phyloP scores from a whole-genome alignment of 352 stramenopile genomes.

The Phytophthora palmivora region DNA sequence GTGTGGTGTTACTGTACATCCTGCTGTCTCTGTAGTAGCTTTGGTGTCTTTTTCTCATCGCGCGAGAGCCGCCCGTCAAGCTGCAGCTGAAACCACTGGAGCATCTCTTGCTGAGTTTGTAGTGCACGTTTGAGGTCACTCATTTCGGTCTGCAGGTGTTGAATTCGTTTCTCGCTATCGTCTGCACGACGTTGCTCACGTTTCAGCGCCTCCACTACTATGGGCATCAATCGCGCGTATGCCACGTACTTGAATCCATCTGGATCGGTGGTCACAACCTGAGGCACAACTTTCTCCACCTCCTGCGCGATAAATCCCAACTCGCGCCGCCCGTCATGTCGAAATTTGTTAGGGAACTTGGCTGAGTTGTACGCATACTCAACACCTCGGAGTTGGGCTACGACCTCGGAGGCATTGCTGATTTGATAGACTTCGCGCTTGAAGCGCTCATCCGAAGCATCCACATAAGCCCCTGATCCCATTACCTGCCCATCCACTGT shows the following conservation, averaged over 20 bases:
- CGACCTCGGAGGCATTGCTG: conserved; percentile 48
- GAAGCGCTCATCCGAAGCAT: conserved; percentile 91
- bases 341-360: conserved; percentile 58
- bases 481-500: conserved; percentile 91
- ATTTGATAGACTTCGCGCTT: conserved; percentile 75
- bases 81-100: conserved; percentile 15
- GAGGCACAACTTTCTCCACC: conserved; percentile 77
- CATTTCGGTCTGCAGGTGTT: conserved; percentile 27
- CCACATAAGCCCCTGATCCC: conserved; percentile 90
- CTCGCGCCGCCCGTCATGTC: conserved; percentile 43
- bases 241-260: conserved; percentile 90
- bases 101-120: conserved; percentile 23
- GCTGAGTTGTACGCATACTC: conserved; percentile 60
- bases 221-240: conserved; percentile 80
- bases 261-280: conserved; percentile 75
- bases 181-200: conserved; percentile 32
- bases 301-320: conserved; percentile 92
- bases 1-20: neutral
- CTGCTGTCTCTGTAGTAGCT: conserved; percentile 5
- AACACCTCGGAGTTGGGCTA: conserved; percentile 70
- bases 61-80: neutral
- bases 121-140: conserved; percentile 21
- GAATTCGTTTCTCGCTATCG: conserved; percentile 20
- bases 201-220: conserved; percentile 87
- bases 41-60: conserved; percentile 2